Evolutionary conservation across 2,329 filamentous ascomycete species (phyloP), one percentile per base, ranked within the genome.

Genomic region (Teratosphaeria epicoccoides): DNA sequence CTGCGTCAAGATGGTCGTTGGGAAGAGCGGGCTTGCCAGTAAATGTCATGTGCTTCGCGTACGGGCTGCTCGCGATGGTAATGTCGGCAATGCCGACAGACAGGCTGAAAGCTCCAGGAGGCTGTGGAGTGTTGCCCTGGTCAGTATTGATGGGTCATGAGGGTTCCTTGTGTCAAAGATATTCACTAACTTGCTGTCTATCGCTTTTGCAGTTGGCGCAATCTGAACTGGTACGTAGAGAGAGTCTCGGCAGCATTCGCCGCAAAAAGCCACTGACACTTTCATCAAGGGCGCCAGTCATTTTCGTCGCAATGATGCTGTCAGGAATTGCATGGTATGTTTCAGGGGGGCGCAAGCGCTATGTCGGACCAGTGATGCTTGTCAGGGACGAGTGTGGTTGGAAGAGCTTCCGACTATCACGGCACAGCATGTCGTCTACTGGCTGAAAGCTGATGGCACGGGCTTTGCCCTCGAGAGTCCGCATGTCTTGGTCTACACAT

Each of bases 1-100:
- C 70, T 0, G 60, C 53, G 10, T 65, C 63, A 9, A 60, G 63
- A 12, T 73, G 69, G 65, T 64, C 61, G 12, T 58, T 73, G 4
- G 70, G 71, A 1, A 57, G 55, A 24, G 63, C 55, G 17, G 70
- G 70, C 17, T 51, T 68, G 3, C 55, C 61, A 3, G 53, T 73
- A 50, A 73, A 73, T 44, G 6, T 46, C 23, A 24, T 46, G 6
- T 17, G 20, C 25, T 46, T 46, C 20, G 25, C 25, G 4, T 24
- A 46, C 20, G 44, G 22, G 2, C 44, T 46, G 11, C 25, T 46
- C 25, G 44, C 44, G 44, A 14, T 17, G 20, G 44, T 4, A 17
- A 24, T 46, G 20, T 24, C 17, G 12, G 17, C 14, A 23, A 46
- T 46, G 23, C 44, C 44, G 23, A 46, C 23, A 46, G 23, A 24